Evolutionary conservation across 768 basidiomycete genomes (phyloP).

Genomic region (Pleurotus salmoneostramineus): DNA sequence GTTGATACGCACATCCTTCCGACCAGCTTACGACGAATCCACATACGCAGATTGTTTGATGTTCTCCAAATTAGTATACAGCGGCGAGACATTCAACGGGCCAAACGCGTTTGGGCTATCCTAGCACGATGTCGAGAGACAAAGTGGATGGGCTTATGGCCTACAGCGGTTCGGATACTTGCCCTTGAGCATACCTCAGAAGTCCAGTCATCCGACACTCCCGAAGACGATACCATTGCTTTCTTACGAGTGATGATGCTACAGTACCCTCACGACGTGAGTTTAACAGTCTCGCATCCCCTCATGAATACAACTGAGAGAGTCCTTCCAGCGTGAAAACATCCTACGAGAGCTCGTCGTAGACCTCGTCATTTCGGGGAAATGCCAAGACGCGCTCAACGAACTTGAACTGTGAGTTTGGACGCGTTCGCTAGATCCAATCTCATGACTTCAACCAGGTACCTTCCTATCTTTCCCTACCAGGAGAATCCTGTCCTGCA

Average conservation of each 20-base stretch:
- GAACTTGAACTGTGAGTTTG: constrained; percentile 76
- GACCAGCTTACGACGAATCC: constrained; percentile 58
- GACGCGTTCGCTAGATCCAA: neutral
- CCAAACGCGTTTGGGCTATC: constrained; percentile 69
- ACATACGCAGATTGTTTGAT: constrained; percentile 74
- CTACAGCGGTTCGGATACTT: constrained; percentile 56
- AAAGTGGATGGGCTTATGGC: constrained; percentile 72
- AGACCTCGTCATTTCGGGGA: constrained; percentile 52
- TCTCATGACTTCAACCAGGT: constrained; percentile 38
- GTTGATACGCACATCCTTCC: constrained; percentile 44
- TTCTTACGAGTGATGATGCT: constrained; percentile 72
- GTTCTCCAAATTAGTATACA: constrained; percentile 69
- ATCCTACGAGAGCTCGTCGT: constrained; percentile 77
- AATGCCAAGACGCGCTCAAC: constrained; percentile 70
- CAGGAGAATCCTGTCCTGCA: constrained; percentile 79
- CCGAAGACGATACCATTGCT: constrained; percentile 34
- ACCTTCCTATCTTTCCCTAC: constrained; percentile 85
- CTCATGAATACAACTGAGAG: constrained; percentile 3
- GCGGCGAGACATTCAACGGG: constrained; percentile 57
- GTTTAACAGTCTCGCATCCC: constrained; percentile 13
- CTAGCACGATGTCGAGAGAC: constrained; percentile 76
- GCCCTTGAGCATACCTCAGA: constrained; percentile 23
- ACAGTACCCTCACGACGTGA: constrained; percentile 62
- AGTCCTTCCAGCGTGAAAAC: constrained; percentile 54
- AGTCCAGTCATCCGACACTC: constrained; percentile 10